These are phyloP conservation scores for Talaromyces sp. DNA, from an alignment of 2,329 filamentous ascomycete genomes.

Conservation along the genomic window DNA sequence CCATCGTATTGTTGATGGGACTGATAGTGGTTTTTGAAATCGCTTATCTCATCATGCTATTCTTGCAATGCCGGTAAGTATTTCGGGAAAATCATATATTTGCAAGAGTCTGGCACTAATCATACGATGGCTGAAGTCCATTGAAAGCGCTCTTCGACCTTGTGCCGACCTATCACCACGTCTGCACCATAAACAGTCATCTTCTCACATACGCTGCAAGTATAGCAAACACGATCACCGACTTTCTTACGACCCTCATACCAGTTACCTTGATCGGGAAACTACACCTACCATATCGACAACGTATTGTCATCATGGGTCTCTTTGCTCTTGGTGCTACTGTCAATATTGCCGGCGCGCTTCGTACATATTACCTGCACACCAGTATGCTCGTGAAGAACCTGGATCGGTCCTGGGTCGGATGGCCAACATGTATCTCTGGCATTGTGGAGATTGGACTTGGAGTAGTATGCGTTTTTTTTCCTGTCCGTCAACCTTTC, in stretches of 20 bases:
- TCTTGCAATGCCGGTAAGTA: not conserved
- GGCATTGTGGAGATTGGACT: conserved; percentile 34
- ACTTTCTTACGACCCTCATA: conserved; percentile 33
- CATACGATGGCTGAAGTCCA: not conserved
- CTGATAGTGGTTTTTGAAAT: conserved; percentile 5
- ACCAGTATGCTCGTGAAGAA: conserved; percentile 29
- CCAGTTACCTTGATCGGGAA: conserved; percentile 42
- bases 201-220: conserved; percentile 34
- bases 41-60: not conserved
- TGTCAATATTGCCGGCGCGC: conserved; percentile 34
- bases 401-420: conserved; percentile 33
- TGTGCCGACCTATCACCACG: conserved; percentile 2
- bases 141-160: conserved; percentile 13
- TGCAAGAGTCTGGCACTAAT: not conserved
- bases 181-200: conserved; percentile 24
- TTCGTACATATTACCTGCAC: conserved; percentile 35
- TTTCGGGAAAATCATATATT: not conserved
- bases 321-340: conserved; percentile 37
- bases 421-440: conserved; percentile 33
- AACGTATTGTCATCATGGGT: conserved; percentile 36
- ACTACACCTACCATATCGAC: conserved; percentile 33
- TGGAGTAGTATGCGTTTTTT: conserved; percentile 30
- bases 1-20: conserved; percentile 10
- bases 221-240: conserved; percentile 38
- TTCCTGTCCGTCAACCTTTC: not conserved